Base-by-base conservation (phyloP, 331 rosid genomes). In the Erythrophleum ivorense region DNA sequence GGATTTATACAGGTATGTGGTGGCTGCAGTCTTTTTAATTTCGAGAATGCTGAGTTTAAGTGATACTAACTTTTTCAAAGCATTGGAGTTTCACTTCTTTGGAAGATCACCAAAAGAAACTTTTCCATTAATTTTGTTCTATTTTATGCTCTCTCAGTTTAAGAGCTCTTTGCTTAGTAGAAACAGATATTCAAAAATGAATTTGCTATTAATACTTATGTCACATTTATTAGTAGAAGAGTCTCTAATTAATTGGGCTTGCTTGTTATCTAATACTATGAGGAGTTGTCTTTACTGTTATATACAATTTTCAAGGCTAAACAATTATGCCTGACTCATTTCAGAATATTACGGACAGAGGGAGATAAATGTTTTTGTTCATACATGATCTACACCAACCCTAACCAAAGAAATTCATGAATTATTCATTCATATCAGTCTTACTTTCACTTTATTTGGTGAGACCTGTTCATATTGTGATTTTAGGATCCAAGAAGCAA, bases 1-100 rank as follows among this genome's bases (percentile, higher is more conserved):
- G 98, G 96, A 62, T 88, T 93, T 80, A 88, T 95, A 67, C 92
- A 93, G 98, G 98, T 95, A 88, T 29, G 14, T 63, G 15, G 10
- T 31, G 31, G 33, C 55, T 67, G 9, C 76, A 71, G 52, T 73
- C 38, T 57, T 46, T 62, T 21, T 54, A 41, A 50, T 31, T 76
- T 79, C 49, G 43, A 55, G 46, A 18, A 43, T 81, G 38, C 14
- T 16, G 58, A 49, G 57, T 40, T 29, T 66, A 58, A 52, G 38
- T 78, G 76, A 18, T 65, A 24, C 57, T 54, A 34, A 45, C 57
- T 73, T 82, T 70, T 60, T 76, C 29, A 71, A 29, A 54, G 12
- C 67, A 38, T 43, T 13, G 70, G 50, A 66, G 29, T 50, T 83
- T 65, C 57, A 9, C 55, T 83, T 57, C 7, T 74, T 84, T 77